Base-by-base conservation (phyloP, 2,329 filamentous ascomycete genomes). In the Cercospora citrullina region DNA sequence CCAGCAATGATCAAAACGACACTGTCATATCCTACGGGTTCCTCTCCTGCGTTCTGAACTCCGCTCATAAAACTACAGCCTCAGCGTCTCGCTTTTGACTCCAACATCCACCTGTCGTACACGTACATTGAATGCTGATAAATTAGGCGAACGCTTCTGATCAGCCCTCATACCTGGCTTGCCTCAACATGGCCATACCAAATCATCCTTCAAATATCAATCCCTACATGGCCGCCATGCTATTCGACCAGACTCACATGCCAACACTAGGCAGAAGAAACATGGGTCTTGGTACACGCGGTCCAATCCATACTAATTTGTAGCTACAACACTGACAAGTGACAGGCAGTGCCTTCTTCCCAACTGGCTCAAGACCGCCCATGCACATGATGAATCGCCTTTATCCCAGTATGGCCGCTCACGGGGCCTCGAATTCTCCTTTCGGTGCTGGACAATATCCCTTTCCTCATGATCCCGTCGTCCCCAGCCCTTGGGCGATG, bases 301-400 rank as follows among this genome's bases (percentile, higher is more conserved):
- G 18, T n/a, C 33, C 6, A 4, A 26, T 60, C 12, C 18, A 26
- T 33, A 16, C 39, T 16, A 12, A 3, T 23, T 23, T 55, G 21
- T 16, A 23, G 18, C 21, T 36, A 23, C n/a, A 21, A 28, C 12
- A 42, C 48, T 53, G 51, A 53, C 10, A 9, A 51, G 21, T 60
- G 21, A 12, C 33, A 72, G 70, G 70, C 16, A 60, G 67, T 10
- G 69, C 68, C 10, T 65, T 66, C 23, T 65, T 61, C 23, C 63
- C 71, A 14, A 63, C 42, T 18, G 71, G 66, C 5, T 64, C 69
- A 18, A 21, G 36, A 42, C 36, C 53, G 10, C 70, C 68, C n/a
- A 63, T 68, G 16, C 71, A 73, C 48, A 63, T 69, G 39, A 71
- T 73, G 65, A 73, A 73, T 59, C 66, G 68, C 57, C 61, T 72